Evolutionary conservation across 805 yeast species (phyloP), one percentile per base, ranked within the genome.

Genomic region (Starmerella bombicola): DNA sequence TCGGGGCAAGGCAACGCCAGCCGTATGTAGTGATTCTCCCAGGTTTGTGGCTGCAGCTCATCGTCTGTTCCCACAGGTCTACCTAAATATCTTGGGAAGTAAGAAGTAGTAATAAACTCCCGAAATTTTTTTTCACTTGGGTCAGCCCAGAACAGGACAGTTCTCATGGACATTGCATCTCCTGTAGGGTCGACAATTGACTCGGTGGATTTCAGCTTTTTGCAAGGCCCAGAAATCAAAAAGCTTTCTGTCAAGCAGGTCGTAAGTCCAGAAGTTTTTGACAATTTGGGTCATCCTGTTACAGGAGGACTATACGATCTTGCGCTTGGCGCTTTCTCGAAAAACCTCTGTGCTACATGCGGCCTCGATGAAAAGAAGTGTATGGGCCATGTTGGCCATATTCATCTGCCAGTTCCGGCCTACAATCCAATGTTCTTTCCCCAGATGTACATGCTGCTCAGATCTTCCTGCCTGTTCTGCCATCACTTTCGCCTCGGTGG

Each of bases 301-400:
- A 70, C 79, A 31, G 86, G 91, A 45, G 99, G 99, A 61, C 67
- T 91, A 25, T 91, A 91, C 56, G 99, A 91, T 63, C 70, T 88
- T 47, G 76, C 95, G n/a, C 66, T 91, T 30, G 99, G 99, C 50
- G 97, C 98, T 0, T 91, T 85, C 56, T 67, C 84, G 47, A 72
- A 78, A 56, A 83, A 88, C 59, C 69, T 81, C 43, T 85, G 99
- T 73, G 71, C 91, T 18, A 88, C 97, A 1, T 91, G 99, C 72
- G 95, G 97, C 16, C 68, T 88, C 47, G 95, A 86, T 59, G 96
- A 88, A 52, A 76, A 80, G 57, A 78, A 74, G 53, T 91, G 99
- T 66, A 96, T 96, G 3, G 99, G 99, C 35, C 99, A 91, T 61
- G 84, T 85, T 61, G 99, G 99, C 46, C 98, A 91, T 61, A 85